Base-by-base conservation (phyloP, 2,329 filamentous ascomycete species). In the Exophiala sp. region DNA sequence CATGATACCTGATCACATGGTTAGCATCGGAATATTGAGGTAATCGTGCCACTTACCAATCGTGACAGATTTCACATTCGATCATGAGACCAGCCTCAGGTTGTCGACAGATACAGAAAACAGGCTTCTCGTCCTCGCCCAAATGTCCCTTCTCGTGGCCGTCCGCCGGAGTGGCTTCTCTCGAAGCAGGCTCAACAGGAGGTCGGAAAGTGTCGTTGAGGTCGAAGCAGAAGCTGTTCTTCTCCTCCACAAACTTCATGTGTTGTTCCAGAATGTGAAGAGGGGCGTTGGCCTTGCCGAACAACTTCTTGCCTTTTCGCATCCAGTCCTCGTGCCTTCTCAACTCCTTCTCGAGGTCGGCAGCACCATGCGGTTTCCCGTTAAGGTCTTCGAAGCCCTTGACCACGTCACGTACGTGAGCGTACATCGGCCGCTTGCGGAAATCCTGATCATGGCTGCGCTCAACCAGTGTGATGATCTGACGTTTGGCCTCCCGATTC, bases 51-150 rank as follows among this genome's bases (percentile, higher is more conserved):
- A 76, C 85, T 76, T 71, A 91, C 94, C 94, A 99, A 75, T 99
- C 94, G 66, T 96, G 92, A 71, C 94, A 99, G 36, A 96, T 79
- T 69, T 97, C 94, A 69, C 94, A 99, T 72, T 99, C 94, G 65
- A 99, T 97, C 94, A 99, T 99, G 87, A 97, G 95, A 47, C 94
- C 94, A 35, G 92, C 91, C 71, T 99, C 94, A 5, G 90, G 83
- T 59, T 86, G 89, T 55, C 94, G 85, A 72, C 94, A 99, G 62
- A 99, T 96, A 71, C 94, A 99, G 70, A 97, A 99, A 0, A 97
- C 92, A 68, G 97, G 91, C 74, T 84, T 67, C 81, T 77, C 51
- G 67, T 69, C 52, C 64, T 87, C 80, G 64, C 86, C 78, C 64
- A 65, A 47, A 42, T 66, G 65, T 69, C 71, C 69, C 39, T 73